Conservation (phyloP, 1,284 basidiomycete species). For the Malassezia restricta region DNA sequence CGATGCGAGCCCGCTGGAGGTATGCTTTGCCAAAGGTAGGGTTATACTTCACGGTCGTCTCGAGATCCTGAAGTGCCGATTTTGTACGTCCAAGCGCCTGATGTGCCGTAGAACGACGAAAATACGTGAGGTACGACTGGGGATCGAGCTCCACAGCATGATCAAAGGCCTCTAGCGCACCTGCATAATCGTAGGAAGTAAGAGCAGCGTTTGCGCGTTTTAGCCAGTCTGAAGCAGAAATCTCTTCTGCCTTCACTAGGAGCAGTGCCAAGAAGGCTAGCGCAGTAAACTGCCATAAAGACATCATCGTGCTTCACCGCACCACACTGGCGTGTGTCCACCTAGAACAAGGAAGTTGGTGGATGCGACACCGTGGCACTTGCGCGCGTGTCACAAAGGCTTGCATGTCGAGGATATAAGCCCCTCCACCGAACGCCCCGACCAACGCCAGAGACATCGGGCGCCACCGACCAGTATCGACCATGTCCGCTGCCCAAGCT, state of each 20-base stretch:
- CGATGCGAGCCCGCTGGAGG: constrained; percentile 34
- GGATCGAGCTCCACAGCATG: constrained; percentile 30
- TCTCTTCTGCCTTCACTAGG: constrained; percentile 3
- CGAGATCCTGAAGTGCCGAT: constrained; percentile 34
- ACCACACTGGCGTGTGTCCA: neutral
- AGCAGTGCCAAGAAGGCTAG: neutral
- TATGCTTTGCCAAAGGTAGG: constrained; percentile 39
- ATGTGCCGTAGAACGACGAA: constrained; percentile 38
- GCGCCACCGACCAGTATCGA: neutral
- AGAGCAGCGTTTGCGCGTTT: constrained; percentile 28
- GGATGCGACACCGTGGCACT: constrained; percentile 2
- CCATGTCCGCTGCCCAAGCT: neutral
- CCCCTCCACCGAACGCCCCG: too few relatives aligned
- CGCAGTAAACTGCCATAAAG: neutral
- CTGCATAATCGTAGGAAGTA: constrained; percentile 27
- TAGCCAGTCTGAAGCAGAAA: constrained; percentile 7
- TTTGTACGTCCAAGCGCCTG: constrained; percentile 39
- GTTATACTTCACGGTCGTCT: constrained; percentile 29
- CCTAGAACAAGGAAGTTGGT: neutral
- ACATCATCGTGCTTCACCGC: neutral
- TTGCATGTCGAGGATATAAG: too few relatives aligned
- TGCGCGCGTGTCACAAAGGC: neutral
- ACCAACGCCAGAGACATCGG: too few relatives aligned
- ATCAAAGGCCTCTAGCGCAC: constrained; percentile 34
- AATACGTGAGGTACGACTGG: constrained; percentile 36